Evolutionary conservation across 1,284 basidiomycete species (phyloP), one percentile per base, ranked within the genome.

Genomic region (Meripilus lineatus): DNA sequence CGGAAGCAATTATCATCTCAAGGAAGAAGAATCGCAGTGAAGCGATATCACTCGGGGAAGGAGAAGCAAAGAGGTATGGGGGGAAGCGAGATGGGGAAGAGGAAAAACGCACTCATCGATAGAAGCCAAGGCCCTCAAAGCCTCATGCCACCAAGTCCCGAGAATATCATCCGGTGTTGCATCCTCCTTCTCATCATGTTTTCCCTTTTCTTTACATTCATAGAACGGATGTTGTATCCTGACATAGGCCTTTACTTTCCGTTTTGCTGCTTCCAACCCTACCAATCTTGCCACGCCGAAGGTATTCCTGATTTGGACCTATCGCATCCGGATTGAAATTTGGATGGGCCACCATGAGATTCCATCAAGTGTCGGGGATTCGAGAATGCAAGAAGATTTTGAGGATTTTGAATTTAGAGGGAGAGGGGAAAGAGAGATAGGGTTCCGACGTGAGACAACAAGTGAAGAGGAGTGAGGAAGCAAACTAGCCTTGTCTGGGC

Each of bases 121-220:
- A n/a, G 77, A 75, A 30, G 81, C 88, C 48, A 93, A 60, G 53
- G 79, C 81, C 25, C 91, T 76, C 32, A 90, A 65, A 1, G 84
- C 79, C 69, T 93, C 91, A 57, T 93, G 90, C 89, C 91, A 93
- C 91, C 91, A 94, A 18, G 73, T 78, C 10, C 91, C 90, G 43
- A 84, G 68, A 4, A 81, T 74, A 24, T 82, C 84, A 38, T 77
- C 69, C 0, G 91, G 90, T 57, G 84, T 84, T 28, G 84, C 66
- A 48, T 86, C 81, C 47, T 87, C 82, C 58, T 80, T 84, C 68
- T 93, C 91, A 38, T 76, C 68, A 49, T 85, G 78, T 11, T 71
- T 55, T 21, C 75, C 70, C 62, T 85, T 89, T 47, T 76, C 77
- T 4, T 79, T 70, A 23, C 84, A 85, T 53, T 89, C 83, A 65